phyloP scores from a whole-genome alignment of 768 basidiomycete genomes.

The Lanmaoa pseudosensibilis region DNA sequence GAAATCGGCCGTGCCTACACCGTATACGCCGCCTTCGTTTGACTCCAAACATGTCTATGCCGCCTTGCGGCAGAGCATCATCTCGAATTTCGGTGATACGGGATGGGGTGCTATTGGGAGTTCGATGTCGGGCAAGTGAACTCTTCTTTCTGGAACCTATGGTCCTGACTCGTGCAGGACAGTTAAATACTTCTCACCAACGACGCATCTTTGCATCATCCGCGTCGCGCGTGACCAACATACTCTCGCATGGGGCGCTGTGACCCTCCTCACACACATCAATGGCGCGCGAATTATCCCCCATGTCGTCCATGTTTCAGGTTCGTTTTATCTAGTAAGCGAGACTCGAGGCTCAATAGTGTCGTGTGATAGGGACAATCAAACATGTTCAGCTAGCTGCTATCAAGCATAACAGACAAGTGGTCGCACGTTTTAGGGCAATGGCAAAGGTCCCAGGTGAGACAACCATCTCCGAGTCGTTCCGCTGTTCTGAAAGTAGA shows the following conservation, averaged over 20 bases:
- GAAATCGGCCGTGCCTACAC: constrained; percentile 7
- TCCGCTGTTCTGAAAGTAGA: background rate
- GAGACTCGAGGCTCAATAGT: background rate
- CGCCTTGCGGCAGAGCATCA: constrained; percentile 67
- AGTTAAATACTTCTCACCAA: constrained; percentile 91
- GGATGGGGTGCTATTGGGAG: constrained; percentile 83
- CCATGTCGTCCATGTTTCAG: constrained; percentile 77
- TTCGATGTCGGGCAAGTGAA: constrained; percentile 62
- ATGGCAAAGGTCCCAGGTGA: constrained; percentile 52
- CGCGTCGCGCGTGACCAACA: constrained; percentile 83
- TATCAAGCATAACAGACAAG: constrained; percentile 67
- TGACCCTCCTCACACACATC: constrained; percentile 67
- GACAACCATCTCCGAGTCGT: constrained; percentile 6
- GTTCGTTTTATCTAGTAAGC: constrained; percentile 40
- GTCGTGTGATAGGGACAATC: constrained; percentile 65
- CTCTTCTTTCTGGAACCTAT: background rate
- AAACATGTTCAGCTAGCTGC: constrained; percentile 81
- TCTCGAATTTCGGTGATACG: constrained; percentile 76
- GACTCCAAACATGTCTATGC: constrained; percentile 67
- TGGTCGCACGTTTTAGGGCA: constrained; percentile 67
- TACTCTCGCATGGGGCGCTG: constrained; percentile 73
- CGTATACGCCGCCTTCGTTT: constrained; percentile 30
- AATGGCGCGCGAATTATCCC: constrained; percentile 64
- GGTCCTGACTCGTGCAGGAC: background rate
- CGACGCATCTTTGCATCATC: constrained; percentile 81